These are phyloP conservation scores for Verbena officinalis DNA, from an alignment of 257 asterid genomes.

Conservation along the genomic window DNA sequence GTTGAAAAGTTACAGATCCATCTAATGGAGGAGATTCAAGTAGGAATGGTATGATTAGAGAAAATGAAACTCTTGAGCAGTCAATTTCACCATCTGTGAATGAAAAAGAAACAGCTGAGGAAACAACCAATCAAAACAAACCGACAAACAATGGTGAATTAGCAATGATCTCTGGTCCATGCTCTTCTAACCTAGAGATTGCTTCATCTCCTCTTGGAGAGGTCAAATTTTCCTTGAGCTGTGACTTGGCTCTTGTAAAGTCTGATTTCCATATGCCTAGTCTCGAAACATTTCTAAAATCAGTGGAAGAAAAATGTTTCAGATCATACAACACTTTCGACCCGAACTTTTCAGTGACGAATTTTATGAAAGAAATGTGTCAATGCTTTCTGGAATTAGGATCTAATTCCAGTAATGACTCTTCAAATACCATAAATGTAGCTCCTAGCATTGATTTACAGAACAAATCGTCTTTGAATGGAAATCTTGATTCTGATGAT, in stretches of 20 bases:
- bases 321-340: conserved; percentile 44
- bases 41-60: conserved; percentile 34
- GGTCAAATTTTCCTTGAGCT: conserved; percentile 54
- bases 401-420: conserved; percentile 36
- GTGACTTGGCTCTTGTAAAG: conserved; percentile 40
- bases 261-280: conserved; percentile 48
- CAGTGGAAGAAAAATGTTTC: conserved; percentile 54
- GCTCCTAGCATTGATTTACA: conserved; percentile 9
- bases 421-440: conserved; percentile 25
- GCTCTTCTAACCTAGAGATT: conserved; percentile 41
- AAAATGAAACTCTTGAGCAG: conserved; percentile 36
- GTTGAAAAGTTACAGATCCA: conserved; percentile 49
- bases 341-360: conserved; percentile 47
- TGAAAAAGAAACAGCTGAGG: conserved; percentile 30
- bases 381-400: conserved; percentile 50
- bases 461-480: conserved; percentile 25
- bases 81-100: conserved; percentile 29
- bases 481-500: conserved; percentile 33
- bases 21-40: conserved; percentile 37
- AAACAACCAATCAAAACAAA: conserved; percentile 31
- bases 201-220: conserved; percentile 66
- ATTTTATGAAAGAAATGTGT: conserved; percentile 65
- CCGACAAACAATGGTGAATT: conserved; percentile 32
- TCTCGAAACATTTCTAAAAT: conserved; percentile 48
- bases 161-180: conserved; percentile 31